phyloP scores from a whole-genome alignment of 306 rosid species.

The Inga leiocalycina region DNA sequence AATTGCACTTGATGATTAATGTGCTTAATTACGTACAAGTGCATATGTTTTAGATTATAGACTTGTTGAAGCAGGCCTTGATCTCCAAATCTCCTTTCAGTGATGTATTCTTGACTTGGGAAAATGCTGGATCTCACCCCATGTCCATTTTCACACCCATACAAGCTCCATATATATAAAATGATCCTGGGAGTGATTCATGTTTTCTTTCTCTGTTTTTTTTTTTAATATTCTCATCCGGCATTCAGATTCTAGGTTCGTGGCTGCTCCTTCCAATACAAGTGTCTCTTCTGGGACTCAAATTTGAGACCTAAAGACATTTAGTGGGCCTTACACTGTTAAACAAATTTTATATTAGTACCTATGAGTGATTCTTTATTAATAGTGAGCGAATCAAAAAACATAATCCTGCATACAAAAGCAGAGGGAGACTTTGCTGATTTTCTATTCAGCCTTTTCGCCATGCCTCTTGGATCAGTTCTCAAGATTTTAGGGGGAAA shows the following conservation, averaged over 20 bases:
- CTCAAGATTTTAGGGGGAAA: background rate
- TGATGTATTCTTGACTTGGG: too few species aligned
- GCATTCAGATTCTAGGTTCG: fast-evolving
- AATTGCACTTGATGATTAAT: too few species aligned
- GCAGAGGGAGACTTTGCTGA: constrained; percentile 3
- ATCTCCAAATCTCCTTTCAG: constrained; percentile 3
- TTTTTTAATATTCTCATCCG: too few species aligned
- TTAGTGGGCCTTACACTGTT: background rate
- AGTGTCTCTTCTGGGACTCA: too few species aligned
- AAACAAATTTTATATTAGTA: background rate
- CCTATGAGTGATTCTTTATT: background rate
- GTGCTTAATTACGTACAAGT: too few species aligned
- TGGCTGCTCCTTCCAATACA: too few species aligned
- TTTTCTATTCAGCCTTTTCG: constrained; percentile 24
- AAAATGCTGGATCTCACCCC: background rate
- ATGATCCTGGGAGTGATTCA: too few species aligned
- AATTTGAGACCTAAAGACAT: too few species aligned
- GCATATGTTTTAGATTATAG: too few species aligned
- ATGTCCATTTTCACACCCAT: background rate
- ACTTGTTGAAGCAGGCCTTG: constrained; percentile 1
- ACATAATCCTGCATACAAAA: constrained; percentile 5
- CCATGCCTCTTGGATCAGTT: constrained; percentile 16
- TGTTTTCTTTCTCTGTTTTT: too few species aligned
- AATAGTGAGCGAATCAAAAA: background rate
- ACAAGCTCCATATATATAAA: too few species aligned